Evolutionary conservation across 768 basidiomycete genomes (phyloP).

Genomic region (Paxillus ammoniavirescens): DNA sequence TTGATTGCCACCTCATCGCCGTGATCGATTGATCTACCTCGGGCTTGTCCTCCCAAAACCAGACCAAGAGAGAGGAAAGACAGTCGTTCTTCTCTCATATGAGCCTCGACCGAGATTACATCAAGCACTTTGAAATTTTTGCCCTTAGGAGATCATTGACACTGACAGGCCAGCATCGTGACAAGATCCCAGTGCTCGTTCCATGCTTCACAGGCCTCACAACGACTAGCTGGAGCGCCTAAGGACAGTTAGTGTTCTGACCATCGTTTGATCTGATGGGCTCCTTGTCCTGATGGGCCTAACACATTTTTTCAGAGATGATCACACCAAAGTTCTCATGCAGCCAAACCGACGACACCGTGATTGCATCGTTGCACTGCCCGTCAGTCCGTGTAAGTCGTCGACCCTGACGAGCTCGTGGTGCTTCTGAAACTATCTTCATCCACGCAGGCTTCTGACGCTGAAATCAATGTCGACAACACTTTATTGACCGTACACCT

Average conservation of each 20-base stretch:
- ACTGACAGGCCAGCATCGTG: too few species aligned
- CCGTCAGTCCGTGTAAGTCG: slow-evolving; percentile 65
- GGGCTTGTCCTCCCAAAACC: too few species aligned
- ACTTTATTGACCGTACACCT: slow-evolving; percentile 70
- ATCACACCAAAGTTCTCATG: slow-evolving; percentile 78
- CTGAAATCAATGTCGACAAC: slow-evolving; percentile 75
- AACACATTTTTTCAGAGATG: slow-evolving; percentile 38
- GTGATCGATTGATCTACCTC: too few species aligned
- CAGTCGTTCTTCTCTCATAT: too few species aligned
- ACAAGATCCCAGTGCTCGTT: not conserved
- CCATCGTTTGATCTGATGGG: not conserved
- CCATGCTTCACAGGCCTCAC: not conserved
- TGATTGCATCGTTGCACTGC: slow-evolving; percentile 63
- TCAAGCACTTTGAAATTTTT: too few species aligned
- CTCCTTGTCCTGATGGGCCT: not conserved
- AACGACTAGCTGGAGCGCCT: not conserved
- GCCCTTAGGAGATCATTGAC: too few species aligned
- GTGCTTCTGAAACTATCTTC: slow-evolving; percentile 11
- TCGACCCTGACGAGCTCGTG: not conserved
- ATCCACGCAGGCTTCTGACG: slow-evolving; percentile 66
- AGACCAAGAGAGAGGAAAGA: too few species aligned
- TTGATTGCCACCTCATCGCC: too few species aligned
- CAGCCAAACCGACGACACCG: slow-evolving; percentile 53
- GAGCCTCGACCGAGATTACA: too few species aligned
- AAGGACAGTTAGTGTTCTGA: not conserved